Conservation (phyloP, 805 yeast species). For the Barnettozyma siamensis region DNA sequence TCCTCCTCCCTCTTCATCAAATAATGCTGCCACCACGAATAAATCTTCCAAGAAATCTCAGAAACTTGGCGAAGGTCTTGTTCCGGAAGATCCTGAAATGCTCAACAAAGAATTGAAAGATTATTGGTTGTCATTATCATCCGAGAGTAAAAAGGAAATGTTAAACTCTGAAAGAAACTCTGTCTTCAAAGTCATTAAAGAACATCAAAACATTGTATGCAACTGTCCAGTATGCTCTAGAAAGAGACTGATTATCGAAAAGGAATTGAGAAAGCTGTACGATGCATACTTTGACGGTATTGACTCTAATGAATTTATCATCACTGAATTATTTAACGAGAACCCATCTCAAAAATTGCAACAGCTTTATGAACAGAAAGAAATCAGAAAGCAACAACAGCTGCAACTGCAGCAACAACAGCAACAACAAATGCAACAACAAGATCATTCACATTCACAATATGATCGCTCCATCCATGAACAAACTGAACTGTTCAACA, state of each 20-base stretch:
- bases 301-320: constrained; percentile 12
- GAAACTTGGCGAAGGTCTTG: constrained; percentile 23
- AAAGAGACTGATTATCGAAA: constrained; percentile 63
- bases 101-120: constrained; percentile 26
- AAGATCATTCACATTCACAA: background rate
- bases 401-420: constrained; percentile 6
- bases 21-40: constrained; percentile 37
- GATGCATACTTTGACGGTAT: constrained; percentile 52
- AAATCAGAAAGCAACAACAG: constrained; percentile 1
- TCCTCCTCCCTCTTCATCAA: constrained; percentile 13
- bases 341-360: constrained; percentile 6
- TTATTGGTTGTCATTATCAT: constrained; percentile 60
- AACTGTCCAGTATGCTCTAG: constrained; percentile 76
- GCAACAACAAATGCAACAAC: constrained; percentile 6
- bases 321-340: constrained; percentile 14
- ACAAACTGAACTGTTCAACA: no score
- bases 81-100: constrained; percentile 16
- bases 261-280: constrained; percentile 69
- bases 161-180: constrained; percentile 64
- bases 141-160: constrained; percentile 55
- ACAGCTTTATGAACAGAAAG: constrained; percentile 1
- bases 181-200: constrained; percentile 57
- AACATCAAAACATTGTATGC: constrained; percentile 53
- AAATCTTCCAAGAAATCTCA: constrained; percentile 33
- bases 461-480: no score